Evolutionary conservation across 441 rosid species (phyloP).

Genomic region (Brassica balearica): DNA sequence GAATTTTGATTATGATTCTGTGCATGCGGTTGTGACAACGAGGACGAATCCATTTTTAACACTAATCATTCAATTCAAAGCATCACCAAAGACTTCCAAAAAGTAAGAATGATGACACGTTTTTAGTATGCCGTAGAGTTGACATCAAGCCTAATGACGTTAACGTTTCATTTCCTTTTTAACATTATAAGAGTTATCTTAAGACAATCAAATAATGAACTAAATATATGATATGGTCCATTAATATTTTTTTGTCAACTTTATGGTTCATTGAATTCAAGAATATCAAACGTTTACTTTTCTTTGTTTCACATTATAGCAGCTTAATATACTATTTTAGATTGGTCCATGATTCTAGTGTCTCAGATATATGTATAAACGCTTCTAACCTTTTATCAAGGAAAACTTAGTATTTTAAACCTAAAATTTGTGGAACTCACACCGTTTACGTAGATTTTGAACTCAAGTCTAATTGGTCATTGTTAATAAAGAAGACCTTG

Average conservation of each 20-base stretch:
- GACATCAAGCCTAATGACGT: slow-evolving; percentile 28
- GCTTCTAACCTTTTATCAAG: neutral
- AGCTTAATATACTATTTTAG: neutral
- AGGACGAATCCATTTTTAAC: neutral
- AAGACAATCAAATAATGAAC: neutral
- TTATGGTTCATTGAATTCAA: neutral
- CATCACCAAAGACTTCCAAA: slow-evolving; percentile 20
- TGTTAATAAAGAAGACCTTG: neutral
- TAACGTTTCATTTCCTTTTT: neutral
- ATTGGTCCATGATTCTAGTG: neutral
- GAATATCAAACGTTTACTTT: slow-evolving; percentile 10
- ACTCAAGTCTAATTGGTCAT: neutral
- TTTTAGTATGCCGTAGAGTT: slow-evolving; percentile 18
- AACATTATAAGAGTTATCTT: neutral
- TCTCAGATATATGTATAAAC: neutral
- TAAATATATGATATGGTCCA: neutral
- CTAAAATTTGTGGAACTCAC: neutral
- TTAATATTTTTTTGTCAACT: neutral
- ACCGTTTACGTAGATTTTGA: neutral
- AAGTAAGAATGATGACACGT: neutral
- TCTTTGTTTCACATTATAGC: slow-evolving; percentile 29
- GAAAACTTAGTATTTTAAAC: neutral
- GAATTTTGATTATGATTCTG: slow-evolving; percentile 18
- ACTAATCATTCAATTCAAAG: neutral
- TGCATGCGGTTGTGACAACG: slow-evolving; percentile 1